Evolutionary conservation across 192 early-diverging fungal genomes (phyloP).

Genomic region (Dissophora globulifera): DNA sequence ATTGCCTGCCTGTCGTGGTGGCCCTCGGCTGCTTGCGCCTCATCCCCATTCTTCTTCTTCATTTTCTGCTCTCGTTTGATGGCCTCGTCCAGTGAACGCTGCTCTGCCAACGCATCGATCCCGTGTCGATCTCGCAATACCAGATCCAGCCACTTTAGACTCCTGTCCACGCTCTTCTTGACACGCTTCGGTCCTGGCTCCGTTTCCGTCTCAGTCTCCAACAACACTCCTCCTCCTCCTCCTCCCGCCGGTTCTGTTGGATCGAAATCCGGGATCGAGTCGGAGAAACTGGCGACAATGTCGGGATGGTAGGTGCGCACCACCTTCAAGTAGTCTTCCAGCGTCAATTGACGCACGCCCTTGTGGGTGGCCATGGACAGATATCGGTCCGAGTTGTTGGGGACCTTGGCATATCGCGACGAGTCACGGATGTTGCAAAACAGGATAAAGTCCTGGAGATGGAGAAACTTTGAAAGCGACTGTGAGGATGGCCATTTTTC

Average conservation of each 20-base stretch:
- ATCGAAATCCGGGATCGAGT: conserved; percentile 53
- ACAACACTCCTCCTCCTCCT: no score
- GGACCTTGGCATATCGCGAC: conserved; percentile 33
- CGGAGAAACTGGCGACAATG: conserved; percentile 53
- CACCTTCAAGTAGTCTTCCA: conserved; percentile 54
- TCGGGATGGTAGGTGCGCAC: conserved; percentile 62
- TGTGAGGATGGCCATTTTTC: conserved; percentile 33
- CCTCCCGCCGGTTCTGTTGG: no score
- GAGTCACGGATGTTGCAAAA: conserved; percentile 64
- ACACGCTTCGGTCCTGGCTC: conserved; percentile 56
- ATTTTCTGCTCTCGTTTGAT: conserved; percentile 52
- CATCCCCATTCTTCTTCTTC: not conserved
- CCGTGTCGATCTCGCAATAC: conserved; percentile 37
- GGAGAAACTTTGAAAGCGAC: conserved; percentile 56
- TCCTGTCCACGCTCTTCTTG: conserved; percentile 59
- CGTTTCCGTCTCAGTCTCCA: no score
- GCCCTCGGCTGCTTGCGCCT: not conserved
- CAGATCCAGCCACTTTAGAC: conserved; percentile 61
- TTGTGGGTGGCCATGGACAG: conserved; percentile 60
- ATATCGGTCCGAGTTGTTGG: conserved; percentile 61
- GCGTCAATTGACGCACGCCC: conserved; percentile 63
- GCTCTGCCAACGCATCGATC: conserved; percentile 17
- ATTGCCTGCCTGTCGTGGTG: not conserved
- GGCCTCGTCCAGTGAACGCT: conserved; percentile 27
- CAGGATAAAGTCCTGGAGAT: conserved; percentile 57